A percentile compares a stretch with the other conserved stretches of the same genome.
Evolutionary conservation across 2,329 filamentous ascomycete species (phyloP).

Genomic region (Escovopsis sp.): DNA sequence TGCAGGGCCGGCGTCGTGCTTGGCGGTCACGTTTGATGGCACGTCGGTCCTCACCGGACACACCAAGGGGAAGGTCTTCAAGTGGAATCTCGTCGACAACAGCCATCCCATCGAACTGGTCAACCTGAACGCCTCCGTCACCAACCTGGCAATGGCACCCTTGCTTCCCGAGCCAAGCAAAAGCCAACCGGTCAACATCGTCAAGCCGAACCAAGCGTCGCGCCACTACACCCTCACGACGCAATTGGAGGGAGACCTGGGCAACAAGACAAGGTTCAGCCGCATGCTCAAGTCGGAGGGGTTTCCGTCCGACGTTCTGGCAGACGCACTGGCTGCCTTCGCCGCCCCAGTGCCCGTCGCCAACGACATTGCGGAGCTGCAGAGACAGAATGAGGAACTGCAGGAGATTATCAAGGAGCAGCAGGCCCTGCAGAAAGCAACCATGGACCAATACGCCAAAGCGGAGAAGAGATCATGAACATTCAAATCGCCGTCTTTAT

Average conservation of each 20-base stretch:
- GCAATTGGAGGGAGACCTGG: slow-evolving; percentile 37
- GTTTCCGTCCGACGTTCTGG: slow-evolving; percentile 30
- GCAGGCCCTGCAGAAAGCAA: slow-evolving; percentile 18
- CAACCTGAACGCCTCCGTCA: slow-evolving; percentile 67
- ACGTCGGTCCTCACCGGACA: slow-evolving; percentile 71
- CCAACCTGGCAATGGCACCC: slow-evolving; percentile 61
- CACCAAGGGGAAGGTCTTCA: slow-evolving; percentile 57
- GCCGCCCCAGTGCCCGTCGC: slow-evolving; percentile 10
- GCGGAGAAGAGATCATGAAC: not conserved
- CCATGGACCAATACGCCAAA: slow-evolving; percentile 3
- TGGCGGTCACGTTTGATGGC: slow-evolving; percentile 69
- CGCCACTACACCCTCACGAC: slow-evolving; percentile 50
- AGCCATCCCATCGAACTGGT: slow-evolving; percentile 51
- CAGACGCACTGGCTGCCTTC: slow-evolving; percentile 34
- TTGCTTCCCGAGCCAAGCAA: slow-evolving; percentile 30
- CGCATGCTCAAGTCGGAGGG: slow-evolving; percentile 31
- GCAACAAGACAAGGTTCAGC: slow-evolving; percentile 26
- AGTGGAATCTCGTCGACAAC: slow-evolving; percentile 64
- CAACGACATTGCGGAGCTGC: slow-evolving; percentile 9
- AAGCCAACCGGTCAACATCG: slow-evolving; percentile 43
- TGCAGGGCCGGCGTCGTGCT: slow-evolving; percentile 46
- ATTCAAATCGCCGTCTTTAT: too few species aligned
- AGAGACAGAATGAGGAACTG: slow-evolving; percentile 22
- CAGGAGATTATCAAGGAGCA: slow-evolving; percentile 25
- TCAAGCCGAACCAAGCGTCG: slow-evolving; percentile 65